Percentiles rank a stretch among this genome's conserved stretches.
Evolutionary conservation across 441 rosid species (phyloP).

Genomic region (Gossypium schwendimanii): DNA sequence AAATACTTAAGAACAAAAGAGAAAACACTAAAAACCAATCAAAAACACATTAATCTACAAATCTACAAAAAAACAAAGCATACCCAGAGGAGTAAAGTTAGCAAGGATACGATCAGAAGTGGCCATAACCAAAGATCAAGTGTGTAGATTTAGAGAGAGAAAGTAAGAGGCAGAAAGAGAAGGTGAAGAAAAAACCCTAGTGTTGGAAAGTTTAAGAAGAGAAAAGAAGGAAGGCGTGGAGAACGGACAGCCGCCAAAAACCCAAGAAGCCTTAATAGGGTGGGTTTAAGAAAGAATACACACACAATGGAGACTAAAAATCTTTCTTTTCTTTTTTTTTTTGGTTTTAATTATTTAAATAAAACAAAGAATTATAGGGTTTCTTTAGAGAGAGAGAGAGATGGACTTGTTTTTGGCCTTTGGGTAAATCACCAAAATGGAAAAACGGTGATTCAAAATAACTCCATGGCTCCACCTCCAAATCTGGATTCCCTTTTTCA

Average conservation of each 20-base stretch:
- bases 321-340: background rate
- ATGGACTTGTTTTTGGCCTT: background rate
- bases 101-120: constrained; percentile 49
- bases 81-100: constrained; percentile 38
- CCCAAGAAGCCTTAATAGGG: background rate
- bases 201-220: background rate
- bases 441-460: background rate
- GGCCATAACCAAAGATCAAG: constrained; percentile 27
- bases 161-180: background rate
- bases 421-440: background rate
- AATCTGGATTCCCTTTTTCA: background rate
- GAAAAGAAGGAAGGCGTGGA: background rate
- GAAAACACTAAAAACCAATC: background rate
- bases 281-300: background rate
- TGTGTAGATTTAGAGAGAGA: constrained; percentile 6
- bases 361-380: too few relatives aligned
- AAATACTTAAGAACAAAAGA: background rate
- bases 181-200: background rate
- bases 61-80: constrained; percentile 14
- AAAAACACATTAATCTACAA: background rate
- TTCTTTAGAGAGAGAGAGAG: background rate
- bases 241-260: constrained; percentile 5
- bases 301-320: background rate
- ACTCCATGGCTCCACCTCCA: background rate
- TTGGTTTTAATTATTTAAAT: background rate